Conservation (phyloP, 1,284 basidiomycete species). For the Cutaneotrichosporon cutaneum region DNA sequence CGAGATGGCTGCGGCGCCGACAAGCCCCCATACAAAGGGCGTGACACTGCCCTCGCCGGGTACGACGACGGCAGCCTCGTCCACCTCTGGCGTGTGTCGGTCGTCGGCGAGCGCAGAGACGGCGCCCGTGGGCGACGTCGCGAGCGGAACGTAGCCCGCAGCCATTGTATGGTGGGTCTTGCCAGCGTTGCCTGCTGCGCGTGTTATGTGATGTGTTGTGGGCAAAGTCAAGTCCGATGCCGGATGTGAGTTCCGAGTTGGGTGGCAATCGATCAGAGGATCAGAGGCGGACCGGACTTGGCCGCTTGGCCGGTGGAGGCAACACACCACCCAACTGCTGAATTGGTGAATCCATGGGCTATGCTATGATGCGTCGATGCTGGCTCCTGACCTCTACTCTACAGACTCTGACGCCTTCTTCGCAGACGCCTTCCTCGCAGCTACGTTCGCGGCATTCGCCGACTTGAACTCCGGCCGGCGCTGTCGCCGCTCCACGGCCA, state of each 20-base stretch:
- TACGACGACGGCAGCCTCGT: constrained; percentile 31
- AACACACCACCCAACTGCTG: too few relatives aligned
- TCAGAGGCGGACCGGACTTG: constrained; percentile 5
- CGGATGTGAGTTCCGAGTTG: constrained; percentile 4
- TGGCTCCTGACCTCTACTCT: too few relatives aligned
- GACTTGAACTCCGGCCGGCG: too few relatives aligned
- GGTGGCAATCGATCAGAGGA: background rate
- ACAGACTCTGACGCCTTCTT: too few relatives aligned
- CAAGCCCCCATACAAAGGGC: constrained; percentile 38
- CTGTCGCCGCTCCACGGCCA: background rate
- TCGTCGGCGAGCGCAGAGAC: background rate
- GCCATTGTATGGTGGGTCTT: background rate
- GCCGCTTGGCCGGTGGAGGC: constrained; percentile 4
- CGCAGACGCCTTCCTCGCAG: too few relatives aligned
- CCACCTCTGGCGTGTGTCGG: constrained; percentile 17
- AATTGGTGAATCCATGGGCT: too few relatives aligned
- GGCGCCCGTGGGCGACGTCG: constrained; percentile 6
- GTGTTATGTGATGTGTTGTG: background rate
- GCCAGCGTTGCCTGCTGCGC: background rate
- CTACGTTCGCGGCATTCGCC: too few relatives aligned
- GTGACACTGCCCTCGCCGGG: constrained; percentile 37
- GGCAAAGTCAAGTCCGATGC: background rate
- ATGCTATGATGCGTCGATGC: too few relatives aligned
- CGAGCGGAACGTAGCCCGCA: constrained; percentile 4
- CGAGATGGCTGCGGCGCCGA: constrained; percentile 58